phyloP scores from a whole-genome alignment of 2,329 filamentous ascomycete genomes.

The Claviceps fusiformis region DNA sequence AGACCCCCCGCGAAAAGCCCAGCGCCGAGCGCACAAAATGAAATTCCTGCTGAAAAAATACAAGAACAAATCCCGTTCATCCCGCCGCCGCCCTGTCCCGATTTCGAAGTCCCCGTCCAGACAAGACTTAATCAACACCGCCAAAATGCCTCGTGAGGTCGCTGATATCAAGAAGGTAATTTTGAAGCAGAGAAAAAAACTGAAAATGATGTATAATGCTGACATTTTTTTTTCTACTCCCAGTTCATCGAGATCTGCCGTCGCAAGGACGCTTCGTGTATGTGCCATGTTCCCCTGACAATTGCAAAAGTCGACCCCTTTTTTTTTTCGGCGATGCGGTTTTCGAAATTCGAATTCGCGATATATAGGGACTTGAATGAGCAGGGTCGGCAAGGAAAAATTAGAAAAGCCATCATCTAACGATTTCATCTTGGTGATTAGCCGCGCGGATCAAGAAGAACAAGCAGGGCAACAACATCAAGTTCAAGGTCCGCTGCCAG shows the following conservation, averaged over 20 bases:
- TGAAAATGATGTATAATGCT: neutral
- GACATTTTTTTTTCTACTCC: constrained; percentile 7
- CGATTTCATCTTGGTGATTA: constrained; percentile 19
- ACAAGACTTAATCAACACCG: constrained; percentile 26
- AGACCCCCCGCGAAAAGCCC: constrained; percentile 8
- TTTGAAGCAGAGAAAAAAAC: neutral
- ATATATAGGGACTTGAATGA: neutral
- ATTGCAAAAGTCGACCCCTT: neutral
- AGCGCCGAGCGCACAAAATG: constrained; percentile 9
- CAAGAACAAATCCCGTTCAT: neutral
- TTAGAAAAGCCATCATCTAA: neutral
- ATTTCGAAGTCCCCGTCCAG: constrained; percentile 9
- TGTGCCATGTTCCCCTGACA: constrained; percentile 29
- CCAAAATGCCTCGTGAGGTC: constrained; percentile 96
- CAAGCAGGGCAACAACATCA: constrained; percentile 81
- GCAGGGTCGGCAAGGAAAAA: no score
- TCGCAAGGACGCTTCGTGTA: constrained; percentile 98
- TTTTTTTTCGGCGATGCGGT: neutral
- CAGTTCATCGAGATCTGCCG: constrained; percentile 99
- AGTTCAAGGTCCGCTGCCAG: constrained; percentile 99
- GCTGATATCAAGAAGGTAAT: constrained; percentile 83
- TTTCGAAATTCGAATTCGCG: neutral
- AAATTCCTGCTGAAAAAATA: neutral
- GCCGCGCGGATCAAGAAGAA: constrained; percentile 94
- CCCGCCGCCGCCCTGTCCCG: neutral